phyloP scores from a whole-genome alignment of 768 basidiomycete species.

The Tricholoma bakamatsutake region DNA sequence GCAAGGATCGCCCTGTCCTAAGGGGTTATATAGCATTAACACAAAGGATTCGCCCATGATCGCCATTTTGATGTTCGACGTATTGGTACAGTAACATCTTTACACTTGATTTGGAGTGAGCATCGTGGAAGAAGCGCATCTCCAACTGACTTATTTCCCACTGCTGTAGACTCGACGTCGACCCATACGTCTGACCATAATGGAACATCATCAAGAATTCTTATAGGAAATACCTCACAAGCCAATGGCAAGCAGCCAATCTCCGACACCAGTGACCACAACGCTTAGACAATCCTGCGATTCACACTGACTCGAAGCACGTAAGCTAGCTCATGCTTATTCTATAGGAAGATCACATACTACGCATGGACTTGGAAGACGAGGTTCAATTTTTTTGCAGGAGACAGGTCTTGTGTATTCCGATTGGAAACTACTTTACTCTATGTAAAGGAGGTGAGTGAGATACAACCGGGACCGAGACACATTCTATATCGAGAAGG shows the following conservation, averaged over 20 bases:
- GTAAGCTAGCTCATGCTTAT: not conserved
- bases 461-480: not conserved
- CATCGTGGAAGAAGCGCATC: not conserved
- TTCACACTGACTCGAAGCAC: not conserved
- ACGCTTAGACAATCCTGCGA: not conserved
- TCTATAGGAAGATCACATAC: too few relatives aligned
- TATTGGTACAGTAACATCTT: not conserved
- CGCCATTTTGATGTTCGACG: not conserved
- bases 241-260: not conserved
- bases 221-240: not conserved
- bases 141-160: not conserved
- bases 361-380: not conserved
- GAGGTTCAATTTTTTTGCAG: not conserved
- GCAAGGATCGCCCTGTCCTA: not conserved
- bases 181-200: not conserved
- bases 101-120: not conserved
- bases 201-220: not conserved
- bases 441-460: too few relatives aligned
- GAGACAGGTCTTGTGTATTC: not conserved
- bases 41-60: not conserved
- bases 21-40: too few relatives aligned
- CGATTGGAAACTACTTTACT: not conserved
- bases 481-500: not conserved
- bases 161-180: not conserved
- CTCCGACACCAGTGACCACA: not conserved